A percentile compares a stretch with the other conserved stretches of the same genome.
These are phyloP conservation scores for Botrytis fragariae DNA, from an alignment of 2,329 filamentous ascomycete genomes.

Conservation along the genomic window DNA sequence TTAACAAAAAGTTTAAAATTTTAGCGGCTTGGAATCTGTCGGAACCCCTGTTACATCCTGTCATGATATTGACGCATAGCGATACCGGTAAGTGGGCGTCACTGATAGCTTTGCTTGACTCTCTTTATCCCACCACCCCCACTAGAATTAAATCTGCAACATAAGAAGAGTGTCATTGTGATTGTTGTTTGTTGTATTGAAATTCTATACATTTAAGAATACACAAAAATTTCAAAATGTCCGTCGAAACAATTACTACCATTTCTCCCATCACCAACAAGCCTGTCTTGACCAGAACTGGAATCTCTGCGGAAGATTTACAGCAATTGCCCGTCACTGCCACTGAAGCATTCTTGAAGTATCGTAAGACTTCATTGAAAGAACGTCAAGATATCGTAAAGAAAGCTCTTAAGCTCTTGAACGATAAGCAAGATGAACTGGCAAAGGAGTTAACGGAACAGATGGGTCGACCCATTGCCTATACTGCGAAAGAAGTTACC, in stretches of 20 bases:
- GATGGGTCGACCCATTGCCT: conserved; percentile 92
- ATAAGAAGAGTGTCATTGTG: conserved; percentile 3
- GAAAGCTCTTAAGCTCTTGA: conserved; percentile 71
- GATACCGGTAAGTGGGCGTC: conserved; percentile 3
- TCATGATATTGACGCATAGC: conserved; percentile 6
- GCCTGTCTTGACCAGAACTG: conserved; percentile 75
- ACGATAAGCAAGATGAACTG: conserved; percentile 72
- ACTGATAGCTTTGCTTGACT: conserved; percentile 13
- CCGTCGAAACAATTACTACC: conserved; percentile 65
- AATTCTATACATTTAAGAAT: not conserved
- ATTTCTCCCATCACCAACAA: conserved; percentile 90
- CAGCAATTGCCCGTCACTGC: conserved; percentile 69
- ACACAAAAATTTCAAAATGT: conserved; percentile 47
- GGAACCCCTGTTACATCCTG: conserved; percentile 11
- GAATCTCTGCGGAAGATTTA: conserved; percentile 68
- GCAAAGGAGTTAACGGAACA: conserved; percentile 85
- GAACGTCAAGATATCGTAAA: conserved; percentile 78
- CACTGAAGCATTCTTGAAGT: conserved; percentile 72
- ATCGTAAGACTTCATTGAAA: conserved; percentile 69
- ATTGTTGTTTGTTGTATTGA: not conserved
- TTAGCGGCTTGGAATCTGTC: conserved; percentile 6
- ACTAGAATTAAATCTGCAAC: conserved; percentile 5
- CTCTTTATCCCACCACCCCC: conserved; percentile 7
- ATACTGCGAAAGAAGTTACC: conserved; percentile 76
- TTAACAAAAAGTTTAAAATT: conserved; percentile 7